These are phyloP conservation scores for Lichtheimia ornata DNA, from an alignment of 371 early-diverging fungal species.

Conservation along the genomic window DNA sequence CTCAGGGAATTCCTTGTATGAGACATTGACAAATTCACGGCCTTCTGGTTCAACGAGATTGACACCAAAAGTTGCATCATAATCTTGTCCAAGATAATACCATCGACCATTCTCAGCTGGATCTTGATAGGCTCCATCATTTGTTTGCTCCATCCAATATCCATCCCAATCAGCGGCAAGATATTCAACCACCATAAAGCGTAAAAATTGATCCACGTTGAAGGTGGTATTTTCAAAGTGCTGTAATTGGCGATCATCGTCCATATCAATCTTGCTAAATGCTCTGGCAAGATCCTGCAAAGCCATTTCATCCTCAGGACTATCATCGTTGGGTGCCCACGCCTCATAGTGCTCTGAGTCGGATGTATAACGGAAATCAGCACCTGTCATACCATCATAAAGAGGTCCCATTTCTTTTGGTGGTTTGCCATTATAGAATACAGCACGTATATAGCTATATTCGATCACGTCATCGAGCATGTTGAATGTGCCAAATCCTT, in stretches of 20 bases:
- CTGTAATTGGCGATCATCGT: conserved; percentile 33
- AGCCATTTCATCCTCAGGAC: conserved; percentile 21
- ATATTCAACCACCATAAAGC: conserved; percentile 53
- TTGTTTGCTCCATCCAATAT: conserved; percentile 49
- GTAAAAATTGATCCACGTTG: conserved; percentile 38
- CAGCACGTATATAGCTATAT: conserved; percentile 49
- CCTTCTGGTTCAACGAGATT: conserved; percentile 38
- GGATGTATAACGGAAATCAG: conserved; percentile 43
- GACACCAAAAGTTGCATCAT: conserved; percentile 61
- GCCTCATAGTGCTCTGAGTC: conserved; percentile 31
- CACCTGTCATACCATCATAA: conserved; percentile 57
- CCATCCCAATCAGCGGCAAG: conserved; percentile 49
- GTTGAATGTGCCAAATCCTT: conserved; percentile 57
- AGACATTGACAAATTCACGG: conserved; percentile 29
- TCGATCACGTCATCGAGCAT: conserved; percentile 53
- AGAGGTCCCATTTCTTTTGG: conserved; percentile 49
- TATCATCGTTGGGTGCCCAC: conserved; percentile 29
- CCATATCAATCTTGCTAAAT: conserved; percentile 26
- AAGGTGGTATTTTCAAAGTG: conserved; percentile 25
- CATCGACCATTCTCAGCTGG: conserved; percentile 38
- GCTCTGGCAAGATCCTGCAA: conserved; percentile 26
- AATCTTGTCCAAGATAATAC: conserved; percentile 59
- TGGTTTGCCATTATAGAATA: conserved; percentile 46
- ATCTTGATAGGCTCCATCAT: conserved; percentile 46
- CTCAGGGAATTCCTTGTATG: conserved; percentile 44